These are phyloP conservation scores for Mycena filopes DNA, from an alignment of 768 basidiomycete genomes.

Conservation along the genomic window DNA sequence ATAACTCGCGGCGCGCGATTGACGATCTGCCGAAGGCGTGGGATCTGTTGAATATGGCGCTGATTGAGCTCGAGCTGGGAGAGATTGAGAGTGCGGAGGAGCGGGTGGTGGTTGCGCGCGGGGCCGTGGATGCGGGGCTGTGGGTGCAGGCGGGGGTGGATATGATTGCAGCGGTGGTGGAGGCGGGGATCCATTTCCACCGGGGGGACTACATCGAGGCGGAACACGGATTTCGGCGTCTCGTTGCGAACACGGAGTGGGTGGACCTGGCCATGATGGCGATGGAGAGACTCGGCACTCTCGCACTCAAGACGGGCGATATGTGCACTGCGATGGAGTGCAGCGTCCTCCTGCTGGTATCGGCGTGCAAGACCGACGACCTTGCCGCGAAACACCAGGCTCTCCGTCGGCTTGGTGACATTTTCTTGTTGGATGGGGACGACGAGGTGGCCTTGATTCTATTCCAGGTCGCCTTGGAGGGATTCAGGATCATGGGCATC, in stretches of 20 bases:
- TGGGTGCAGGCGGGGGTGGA: conserved; percentile 7
- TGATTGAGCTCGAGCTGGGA: conserved; percentile 18
- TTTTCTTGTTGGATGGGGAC: background rate
- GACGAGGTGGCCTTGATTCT: conserved; percentile 1
- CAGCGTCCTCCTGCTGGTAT: conserved; percentile 1
- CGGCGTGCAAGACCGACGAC: background rate
- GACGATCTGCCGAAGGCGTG: conserved; percentile 15
- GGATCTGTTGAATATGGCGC: conserved; percentile 16
- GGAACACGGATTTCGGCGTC: background rate
- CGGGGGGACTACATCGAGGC: background rate
- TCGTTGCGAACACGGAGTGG: background rate
- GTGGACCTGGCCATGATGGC: conserved; percentile 14
- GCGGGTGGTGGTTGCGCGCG: background rate
- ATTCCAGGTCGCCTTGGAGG: conserved; percentile 3
- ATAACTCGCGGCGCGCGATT: conserved; percentile 10
- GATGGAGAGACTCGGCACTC: conserved; percentile 14
- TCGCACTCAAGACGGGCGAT: conserved; percentile 3
- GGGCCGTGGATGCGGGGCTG: background rate
- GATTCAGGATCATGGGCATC: conserved; percentile 9
- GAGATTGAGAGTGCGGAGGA: background rate
- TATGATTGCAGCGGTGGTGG: background rate
- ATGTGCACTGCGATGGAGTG: background rate
- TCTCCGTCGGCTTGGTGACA: conserved; percentile 15
- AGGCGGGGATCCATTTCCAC: conserved; percentile 1
- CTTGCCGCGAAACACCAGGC: conserved; percentile 16